Conservation (phyloP, 768 basidiomycete species). For the Boletus speciosus region DNA sequence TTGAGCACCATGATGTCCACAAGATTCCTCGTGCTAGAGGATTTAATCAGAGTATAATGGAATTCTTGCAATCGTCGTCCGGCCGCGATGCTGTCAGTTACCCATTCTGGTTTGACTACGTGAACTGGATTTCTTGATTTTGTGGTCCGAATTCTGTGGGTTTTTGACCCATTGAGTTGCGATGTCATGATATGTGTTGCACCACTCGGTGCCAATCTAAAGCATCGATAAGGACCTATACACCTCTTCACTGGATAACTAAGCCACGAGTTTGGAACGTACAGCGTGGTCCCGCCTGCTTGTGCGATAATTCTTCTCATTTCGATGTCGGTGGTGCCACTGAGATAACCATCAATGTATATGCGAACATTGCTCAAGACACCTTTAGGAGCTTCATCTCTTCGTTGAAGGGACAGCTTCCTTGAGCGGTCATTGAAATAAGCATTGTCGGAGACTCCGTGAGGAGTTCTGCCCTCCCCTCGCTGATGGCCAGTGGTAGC, state of each 20-base stretch:
- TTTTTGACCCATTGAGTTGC: constrained; percentile 67
- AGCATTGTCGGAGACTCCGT: constrained; percentile 27
- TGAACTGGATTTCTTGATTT: constrained; percentile 48
- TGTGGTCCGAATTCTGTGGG: constrained; percentile 55
- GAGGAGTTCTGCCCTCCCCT: constrained; percentile 39
- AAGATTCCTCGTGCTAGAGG: constrained; percentile 36
- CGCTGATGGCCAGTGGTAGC: constrained; percentile 69
- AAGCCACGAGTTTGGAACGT: constrained; percentile 21
- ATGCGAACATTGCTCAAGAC: constrained; percentile 45
- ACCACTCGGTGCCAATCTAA: constrained; percentile 52
- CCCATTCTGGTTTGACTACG: constrained; percentile 76
- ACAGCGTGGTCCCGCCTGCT: constrained; percentile 69
- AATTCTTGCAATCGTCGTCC: constrained; percentile 62
- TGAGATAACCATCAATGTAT: constrained; percentile 72
- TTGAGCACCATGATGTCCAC: constrained; percentile 35
- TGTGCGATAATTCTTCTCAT: constrained; percentile 65
- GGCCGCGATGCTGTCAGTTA: constrained; percentile 59
- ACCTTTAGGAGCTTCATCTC: constrained; percentile 16
- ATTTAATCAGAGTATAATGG: constrained; percentile 49
- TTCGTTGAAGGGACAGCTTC: constrained; percentile 41
- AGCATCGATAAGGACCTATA: neutral
- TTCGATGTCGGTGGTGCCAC: constrained; percentile 73
- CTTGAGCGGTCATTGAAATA: constrained; percentile 43
- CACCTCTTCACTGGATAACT: no score
- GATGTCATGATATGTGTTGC: constrained; percentile 82